Base-by-base conservation (phyloP, 352 stramenopile species). In the Pelagophyceae sp. region DNA sequence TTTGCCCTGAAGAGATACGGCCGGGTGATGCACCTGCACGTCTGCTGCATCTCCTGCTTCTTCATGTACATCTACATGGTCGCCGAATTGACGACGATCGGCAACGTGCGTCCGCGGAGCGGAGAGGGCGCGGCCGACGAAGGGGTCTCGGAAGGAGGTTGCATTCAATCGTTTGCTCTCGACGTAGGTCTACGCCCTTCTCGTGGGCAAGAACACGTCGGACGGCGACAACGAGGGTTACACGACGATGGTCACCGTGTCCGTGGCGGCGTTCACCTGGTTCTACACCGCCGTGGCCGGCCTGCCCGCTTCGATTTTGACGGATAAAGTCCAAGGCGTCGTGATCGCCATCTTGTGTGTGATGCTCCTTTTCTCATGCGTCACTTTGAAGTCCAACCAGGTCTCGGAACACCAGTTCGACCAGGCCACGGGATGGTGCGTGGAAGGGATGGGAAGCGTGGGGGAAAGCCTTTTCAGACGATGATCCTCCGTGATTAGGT, bases 31-130 rank as follows among this genome's bases (percentile, higher is more conserved):
- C 85, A 89, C 74, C 65, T 89, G 38, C 60, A 75, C 29, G 80
- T 85, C 72, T 80, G 77, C 2, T 63, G 51, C 11, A 79, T 88
- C 29, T 82, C 78, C 33, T 80, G 83, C 25, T 88, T 87, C 82
- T 88, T 85, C 78, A 87, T 88, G 84, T 88, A 85, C 50, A 87
- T 88, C 78, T 89, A 83, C 75, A 80, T 89, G n/a, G 84, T 89
- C 6, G 83, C 84, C 17, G 85, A 89, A 80, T 80, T 88, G 63
- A 89, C 85, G 29, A 82, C 80, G 32, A 87, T 89, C 60, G 82
- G 72, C 15, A 87, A 87, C 60, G 76, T n/a, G n/a, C n/a, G n/a
- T n/a, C n/a, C n/a, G n/a, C n/a, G n/a, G n/a, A n/a, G n/a, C n/a
- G n/a, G n/a, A n/a, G n/a, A n/a, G n/a, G n/a, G n/a, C n/a, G n/a